Evolutionary conservation across 2,329 filamentous ascomycete genomes (phyloP), one percentile per base, ranked within the genome.

Genomic region (Cladosporium sp.): DNA sequence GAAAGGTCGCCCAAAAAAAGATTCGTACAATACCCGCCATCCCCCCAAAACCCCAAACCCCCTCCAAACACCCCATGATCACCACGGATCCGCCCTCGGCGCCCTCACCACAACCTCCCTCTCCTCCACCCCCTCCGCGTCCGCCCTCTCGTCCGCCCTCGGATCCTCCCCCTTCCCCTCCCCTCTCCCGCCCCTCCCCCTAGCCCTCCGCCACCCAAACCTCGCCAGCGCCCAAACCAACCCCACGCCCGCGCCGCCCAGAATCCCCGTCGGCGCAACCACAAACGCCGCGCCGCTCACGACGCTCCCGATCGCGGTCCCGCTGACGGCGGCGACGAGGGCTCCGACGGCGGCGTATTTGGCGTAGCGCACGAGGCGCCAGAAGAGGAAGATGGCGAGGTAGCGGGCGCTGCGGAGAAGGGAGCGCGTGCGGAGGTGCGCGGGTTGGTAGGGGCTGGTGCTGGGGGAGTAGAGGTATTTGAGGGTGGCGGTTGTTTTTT

Each of bases 281-380:
- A 74, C 62, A 50, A 73, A 74, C 2, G 66, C 70, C 8, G 66
- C 69, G 5, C 71, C 71, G 31, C 65, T 68, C 3, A 68, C 60
- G 4, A 72, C 55, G 1, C 63, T 65, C 1, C 70, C 70, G 16
- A 71, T 61, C 10, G 62, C 70, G 3, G 62, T 71, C 48, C 54
- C 70, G 1, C 67, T 66, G n/a, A 73, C 56, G 0, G 71, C 70
- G 1, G 71, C 70, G 0, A 69, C 64, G 6, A 70, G 52, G 1
- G 69, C 67, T 3, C 71, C 72, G 32, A 73, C 68, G 2, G 69
- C 69, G 3, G 70, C 70, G 46, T 74, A 74, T 53, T 73, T 74
- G 18, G 70, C 71, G 46, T 72, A 74, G 2, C 71, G 65, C 0
- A 72, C 64, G 0, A 72, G 55, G 16, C 70, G 65, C 71, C 71